Evolutionary conservation across 2,329 filamentous ascomycete genomes (phyloP), one percentile per base, ranked within the genome.

Genomic region (Talaromyces verruculosus): DNA sequence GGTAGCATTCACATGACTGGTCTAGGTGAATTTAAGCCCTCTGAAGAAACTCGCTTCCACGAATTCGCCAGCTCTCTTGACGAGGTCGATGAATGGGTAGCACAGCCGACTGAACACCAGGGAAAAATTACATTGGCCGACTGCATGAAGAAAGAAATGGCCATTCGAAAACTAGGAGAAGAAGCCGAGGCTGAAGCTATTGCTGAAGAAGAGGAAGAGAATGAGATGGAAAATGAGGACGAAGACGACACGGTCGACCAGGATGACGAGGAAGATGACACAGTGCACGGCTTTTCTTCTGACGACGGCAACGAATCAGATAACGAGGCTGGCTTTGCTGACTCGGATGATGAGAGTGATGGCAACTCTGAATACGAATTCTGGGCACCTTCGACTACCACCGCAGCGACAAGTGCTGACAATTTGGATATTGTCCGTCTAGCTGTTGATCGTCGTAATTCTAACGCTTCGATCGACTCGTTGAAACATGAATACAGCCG

Each of bases 101-200:
- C 90, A 65, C 89, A 91, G 72, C 83, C 86, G 39, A 83, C 85
- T 7, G 85, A 86, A 37, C 83, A 88, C 69, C 84, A 84, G 65
- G 84, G 84, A 60, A 92, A 91, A 73, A 84, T 99, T 45, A 98
- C 93, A 3, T 89, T 99, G 69, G 88, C 90, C 70, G 95, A 98
- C 75, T 96, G 93, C 4, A 84, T 99, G 70, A 85, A 88, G 76
- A 96, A 96, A 78, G 95, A 99, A 79, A 93, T 92, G 68, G 88
- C 88, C 35, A 95, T 99, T 68, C 89, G 94, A 59, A 89, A 91
- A 68, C 81, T 98, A 30, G 94, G 89, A 58, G 89, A 92, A 74
- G 94, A 99, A 78, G 95, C 89, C 1, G 95, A 98, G 74, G 92
- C 96, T 72, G 95, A 98, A 78, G 93, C 89, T 10, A 84, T 90